Base-by-base conservation (phyloP, 2,329 filamentous ascomycete species). In the Fusarium ramigenum region DNA sequence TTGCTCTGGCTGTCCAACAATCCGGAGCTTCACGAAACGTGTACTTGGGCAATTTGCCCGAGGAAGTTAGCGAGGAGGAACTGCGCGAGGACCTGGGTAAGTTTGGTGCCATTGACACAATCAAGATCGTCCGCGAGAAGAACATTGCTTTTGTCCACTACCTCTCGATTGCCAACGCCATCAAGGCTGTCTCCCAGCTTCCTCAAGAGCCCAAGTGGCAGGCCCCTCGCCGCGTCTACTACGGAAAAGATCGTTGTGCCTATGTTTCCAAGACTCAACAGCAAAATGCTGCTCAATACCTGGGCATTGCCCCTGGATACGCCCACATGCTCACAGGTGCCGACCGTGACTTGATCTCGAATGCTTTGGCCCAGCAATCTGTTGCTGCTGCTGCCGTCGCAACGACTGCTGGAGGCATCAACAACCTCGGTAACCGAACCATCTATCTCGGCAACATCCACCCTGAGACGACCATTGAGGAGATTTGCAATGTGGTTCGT, bases 231-330 rank as follows among this genome's bases (percentile, higher is more conserved):
- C 93, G 96, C 60, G 96, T 99, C 16, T 98, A 97, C 88, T 99
- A 99, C 79, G 96, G 96, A 83, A 99, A 99, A 87, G 96, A 99
- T 82, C 91, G 96, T 70, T 99, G 96, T 80, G 96, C 96, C 23
- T 99, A 99, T 79, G 96, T 99, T 59, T 99, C 96, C 67, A 99
- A 99, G 89, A 99, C 96, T 0, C 96, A 99, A 84, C 96, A 99
- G 85, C 96, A 99, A 84, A 99, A 99, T 79, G 96, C 96, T 12
- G 96, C 96, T 39, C 96, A 99, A 84, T 99, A 98, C 82, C 89
- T 99, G 30, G 96, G 96, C 62, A 99, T 99, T 78, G 95, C 96
- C 25, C 96, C 96, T 42, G 96, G 96, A 34, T 98, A 98, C 79
- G 95, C 96, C 25, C 95, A 98, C 82, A 96, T 98, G 82, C 88